Conservation (phyloP, 768 basidiomycete species). For the Kwoniella dendrophila region DNA sequence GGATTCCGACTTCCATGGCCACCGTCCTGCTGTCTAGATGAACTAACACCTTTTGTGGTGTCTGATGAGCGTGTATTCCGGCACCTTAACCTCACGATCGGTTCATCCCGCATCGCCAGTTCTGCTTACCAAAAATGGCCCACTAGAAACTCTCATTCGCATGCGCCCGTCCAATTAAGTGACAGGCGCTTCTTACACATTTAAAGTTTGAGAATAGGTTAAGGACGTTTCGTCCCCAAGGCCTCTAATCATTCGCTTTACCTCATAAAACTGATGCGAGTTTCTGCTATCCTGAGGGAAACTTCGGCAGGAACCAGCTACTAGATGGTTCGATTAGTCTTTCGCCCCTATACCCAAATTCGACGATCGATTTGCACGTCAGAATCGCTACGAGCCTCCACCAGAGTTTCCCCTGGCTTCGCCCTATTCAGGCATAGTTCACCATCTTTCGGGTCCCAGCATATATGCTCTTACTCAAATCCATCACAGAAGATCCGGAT, state of each 20-base stretch:
- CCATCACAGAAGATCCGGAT: conserved; percentile 73
- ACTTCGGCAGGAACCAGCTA: conserved; percentile 91
- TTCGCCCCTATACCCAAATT: conserved; percentile 95
- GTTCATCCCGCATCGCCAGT: conserved; percentile 64
- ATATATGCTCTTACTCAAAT: conserved; percentile 78
- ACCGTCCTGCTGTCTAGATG: conserved; percentile 86
- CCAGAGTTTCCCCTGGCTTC: conserved; percentile 96
- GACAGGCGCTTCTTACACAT: conserved; percentile 66
- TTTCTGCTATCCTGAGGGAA: conserved; percentile 76
- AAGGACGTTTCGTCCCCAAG: conserved; percentile 85
- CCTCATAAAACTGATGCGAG: conserved; percentile 65
- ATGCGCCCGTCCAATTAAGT: conserved; percentile 57
- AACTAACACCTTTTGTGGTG: conserved; percentile 84
- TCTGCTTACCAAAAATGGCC: conserved; percentile 61
- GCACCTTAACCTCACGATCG: conserved; percentile 68
- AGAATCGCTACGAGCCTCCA: conserved; percentile 94
- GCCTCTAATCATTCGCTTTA: conserved; percentile 82
- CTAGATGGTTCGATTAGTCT: conserved; percentile 92
- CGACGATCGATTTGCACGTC: conserved; percentile 95
- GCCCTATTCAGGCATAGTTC: conserved; percentile 87
- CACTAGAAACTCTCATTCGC: conserved; percentile 72
- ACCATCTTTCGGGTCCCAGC: conserved; percentile 89
- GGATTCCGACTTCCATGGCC: conserved; percentile 83
- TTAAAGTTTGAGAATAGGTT: conserved; percentile 78
- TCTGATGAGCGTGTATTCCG: conserved; percentile 76